Conservation (phyloP, 192 early-diverging fungal genomes). For the Entophlyctis luteolus region DNA sequence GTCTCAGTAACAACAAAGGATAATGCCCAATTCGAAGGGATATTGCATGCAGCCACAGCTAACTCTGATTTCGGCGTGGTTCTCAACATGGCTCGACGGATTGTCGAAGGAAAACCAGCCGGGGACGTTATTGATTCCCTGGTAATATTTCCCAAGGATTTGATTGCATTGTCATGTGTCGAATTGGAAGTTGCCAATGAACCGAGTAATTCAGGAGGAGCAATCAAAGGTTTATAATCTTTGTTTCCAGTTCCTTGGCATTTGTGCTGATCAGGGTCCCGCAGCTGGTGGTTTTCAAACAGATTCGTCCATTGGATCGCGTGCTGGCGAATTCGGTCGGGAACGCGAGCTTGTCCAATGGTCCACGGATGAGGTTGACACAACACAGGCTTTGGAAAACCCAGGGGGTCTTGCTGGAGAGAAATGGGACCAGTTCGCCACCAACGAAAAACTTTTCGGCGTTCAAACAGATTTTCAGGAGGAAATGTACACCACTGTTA, state of each 20-base stretch:
- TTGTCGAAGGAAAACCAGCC: conserved; percentile 28
- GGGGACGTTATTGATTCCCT: conserved; percentile 44
- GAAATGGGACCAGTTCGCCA: conserved; percentile 95
- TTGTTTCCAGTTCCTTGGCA: no score
- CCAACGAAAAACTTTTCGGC: conserved; percentile 90
- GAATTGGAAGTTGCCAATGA: conserved; percentile 2
- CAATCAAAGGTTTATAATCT: not conserved
- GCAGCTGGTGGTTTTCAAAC: conserved; percentile 66
- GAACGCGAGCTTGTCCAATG: conserved; percentile 78
- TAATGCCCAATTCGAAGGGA: conserved; percentile 63
- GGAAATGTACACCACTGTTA: conserved; percentile 90
- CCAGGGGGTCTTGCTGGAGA: conserved; percentile 13
- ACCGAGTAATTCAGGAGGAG: not conserved
- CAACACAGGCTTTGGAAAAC: conserved; percentile 16
- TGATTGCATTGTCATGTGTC: conserved; percentile 45
- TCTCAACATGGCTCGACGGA: conserved; percentile 55
- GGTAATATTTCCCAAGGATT: conserved; percentile 65
- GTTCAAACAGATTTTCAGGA: conserved; percentile 94
- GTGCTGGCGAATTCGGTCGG: conserved; percentile 47
- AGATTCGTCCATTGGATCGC: conserved; percentile 82
- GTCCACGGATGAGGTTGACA: conserved; percentile 73
- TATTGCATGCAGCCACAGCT: conserved; percentile 61
- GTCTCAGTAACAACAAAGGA: conserved; percentile 58
- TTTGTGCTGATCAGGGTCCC: not conserved
- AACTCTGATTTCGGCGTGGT: conserved; percentile 63